phyloP scores from a whole-genome alignment of 176 grass and related monocot species.

The Eleusine indica region DNA sequence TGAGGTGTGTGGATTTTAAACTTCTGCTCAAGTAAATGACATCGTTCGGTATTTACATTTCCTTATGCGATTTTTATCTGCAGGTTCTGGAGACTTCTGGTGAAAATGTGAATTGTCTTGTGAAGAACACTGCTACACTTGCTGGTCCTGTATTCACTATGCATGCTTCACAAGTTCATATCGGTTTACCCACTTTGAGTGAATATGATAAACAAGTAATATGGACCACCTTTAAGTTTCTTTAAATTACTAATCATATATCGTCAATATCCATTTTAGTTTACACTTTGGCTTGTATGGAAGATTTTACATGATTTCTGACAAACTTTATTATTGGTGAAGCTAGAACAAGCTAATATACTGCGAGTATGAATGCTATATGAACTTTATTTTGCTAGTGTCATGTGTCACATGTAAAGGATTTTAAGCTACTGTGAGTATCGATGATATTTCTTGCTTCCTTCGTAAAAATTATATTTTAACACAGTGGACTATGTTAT shows the following conservation, averaged over 20 bases:
- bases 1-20: slow-evolving; percentile 56
- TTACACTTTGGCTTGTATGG: not conserved
- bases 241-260: slow-evolving; percentile 19
- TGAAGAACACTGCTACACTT: slow-evolving; percentile 86
- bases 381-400: not conserved
- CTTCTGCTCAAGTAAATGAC: slow-evolving; percentile 2
- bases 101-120: slow-evolving; percentile 73
- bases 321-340: not conserved
- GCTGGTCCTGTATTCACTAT: slow-evolving; percentile 77
- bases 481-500: no score
- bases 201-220: slow-evolving; percentile 89
- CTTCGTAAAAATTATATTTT: no score
- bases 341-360: slow-evolving; percentile 15
- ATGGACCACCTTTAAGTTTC: slow-evolving; percentile 15
- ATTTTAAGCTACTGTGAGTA: not conserved
- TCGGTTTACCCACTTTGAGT: slow-evolving; percentile 87
- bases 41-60: slow-evolving; percentile 16
- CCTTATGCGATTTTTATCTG: slow-evolving; percentile 22
- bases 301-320: slow-evolving; percentile 8
- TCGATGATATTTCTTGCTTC: not conserved
- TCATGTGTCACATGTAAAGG: not conserved
- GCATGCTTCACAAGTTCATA: slow-evolving; percentile 74
- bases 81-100: slow-evolving; percentile 74
- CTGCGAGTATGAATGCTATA: slow-evolving; percentile 9
- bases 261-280: not conserved